Conservation (phyloP, 2,329 filamentous ascomycete genomes). For the Zasmidium citrigriseum region DNA sequence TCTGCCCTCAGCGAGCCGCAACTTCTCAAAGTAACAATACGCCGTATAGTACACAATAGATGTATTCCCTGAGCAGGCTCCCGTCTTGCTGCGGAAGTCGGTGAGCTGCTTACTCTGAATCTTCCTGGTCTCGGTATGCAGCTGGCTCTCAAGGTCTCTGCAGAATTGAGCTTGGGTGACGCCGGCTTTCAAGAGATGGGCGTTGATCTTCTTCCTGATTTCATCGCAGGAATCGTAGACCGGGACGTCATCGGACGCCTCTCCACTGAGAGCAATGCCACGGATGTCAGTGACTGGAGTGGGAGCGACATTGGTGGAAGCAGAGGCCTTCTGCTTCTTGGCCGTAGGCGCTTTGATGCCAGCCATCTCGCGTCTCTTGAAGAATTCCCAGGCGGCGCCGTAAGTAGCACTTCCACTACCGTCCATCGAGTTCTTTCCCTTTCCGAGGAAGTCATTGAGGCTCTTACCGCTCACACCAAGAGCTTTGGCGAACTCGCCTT, state of each 20-base stretch:
- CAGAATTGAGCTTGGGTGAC: constrained; percentile 56
- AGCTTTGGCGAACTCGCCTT: constrained; percentile 44
- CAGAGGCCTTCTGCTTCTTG: constrained; percentile 32
- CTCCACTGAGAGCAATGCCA: constrained; percentile 48
- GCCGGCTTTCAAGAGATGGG: constrained; percentile 47
- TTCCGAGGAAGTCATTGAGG: constrained; percentile 53
- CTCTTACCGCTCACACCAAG: constrained; percentile 39
- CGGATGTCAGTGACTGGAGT: constrained; percentile 41
- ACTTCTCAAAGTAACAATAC: constrained; percentile 58
- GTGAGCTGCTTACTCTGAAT: constrained; percentile 50
- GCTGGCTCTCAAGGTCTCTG: constrained; percentile 50
- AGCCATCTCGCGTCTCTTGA: constrained; percentile 54
- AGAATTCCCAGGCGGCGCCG: constrained; percentile 40
- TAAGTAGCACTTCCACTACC: constrained; percentile 36
- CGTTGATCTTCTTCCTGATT: constrained; percentile 58
- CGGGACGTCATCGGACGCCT: constrained; percentile 48
- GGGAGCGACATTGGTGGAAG: constrained; percentile 3
- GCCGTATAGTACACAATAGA: constrained; percentile 42
- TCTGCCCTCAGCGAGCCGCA: constrained; percentile 55
- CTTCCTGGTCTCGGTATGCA: constrained; percentile 37
- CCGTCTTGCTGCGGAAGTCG: constrained; percentile 54
- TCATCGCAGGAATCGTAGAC: constrained; percentile 62
- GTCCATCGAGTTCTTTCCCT: constrained; percentile 41
- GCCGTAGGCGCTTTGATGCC: constrained; percentile 43
- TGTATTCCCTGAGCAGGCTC: constrained; percentile 50